These are phyloP conservation scores for Chaetoceros tenuissimus DNA, from an alignment of 108 stramenopile genomes.

Conservation along the genomic window DNA sequence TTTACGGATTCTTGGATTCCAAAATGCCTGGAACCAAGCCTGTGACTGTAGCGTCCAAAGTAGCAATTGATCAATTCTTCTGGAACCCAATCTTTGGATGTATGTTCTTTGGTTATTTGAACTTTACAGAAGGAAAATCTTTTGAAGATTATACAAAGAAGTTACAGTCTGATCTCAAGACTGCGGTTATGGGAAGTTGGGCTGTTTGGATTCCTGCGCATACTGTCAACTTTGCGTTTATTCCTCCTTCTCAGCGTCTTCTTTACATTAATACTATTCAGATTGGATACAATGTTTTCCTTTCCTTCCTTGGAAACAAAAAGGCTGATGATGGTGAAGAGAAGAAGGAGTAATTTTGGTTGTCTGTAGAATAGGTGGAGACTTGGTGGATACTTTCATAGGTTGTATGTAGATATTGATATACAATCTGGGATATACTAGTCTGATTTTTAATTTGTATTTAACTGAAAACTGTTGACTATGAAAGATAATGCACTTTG, in stretches of 20 bases:
- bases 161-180: constrained; percentile 86
- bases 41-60: constrained; percentile 87
- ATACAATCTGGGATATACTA: too few relatives aligned
- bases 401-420: too few relatives aligned
- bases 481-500: too few relatives aligned
- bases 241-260: constrained; percentile 85
- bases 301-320: constrained; percentile 90
- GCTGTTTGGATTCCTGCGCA: constrained; percentile 72
- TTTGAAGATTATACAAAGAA: constrained; percentile 76
- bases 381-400: too few relatives aligned
- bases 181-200: constrained; percentile 86
- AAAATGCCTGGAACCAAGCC: constrained; percentile 90
- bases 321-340: constrained; percentile 50
- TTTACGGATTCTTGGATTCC: constrained; percentile 86
- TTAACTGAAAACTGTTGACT: too few relatives aligned
- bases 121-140: constrained; percentile 76
- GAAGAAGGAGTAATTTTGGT: constrained; percentile 16
- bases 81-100: constrained; percentile 94
- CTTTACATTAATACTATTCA: constrained; percentile 95
- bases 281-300: constrained; percentile 92
- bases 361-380: too few relatives aligned
- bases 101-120: constrained; percentile 95
- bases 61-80: constrained; percentile 86
- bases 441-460: too few relatives aligned
- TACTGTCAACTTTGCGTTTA: constrained; percentile 92